These are phyloP conservation scores for Thecaphora frezii DNA, from an alignment of 1,284 basidiomycete species.

Conservation along the genomic window DNA sequence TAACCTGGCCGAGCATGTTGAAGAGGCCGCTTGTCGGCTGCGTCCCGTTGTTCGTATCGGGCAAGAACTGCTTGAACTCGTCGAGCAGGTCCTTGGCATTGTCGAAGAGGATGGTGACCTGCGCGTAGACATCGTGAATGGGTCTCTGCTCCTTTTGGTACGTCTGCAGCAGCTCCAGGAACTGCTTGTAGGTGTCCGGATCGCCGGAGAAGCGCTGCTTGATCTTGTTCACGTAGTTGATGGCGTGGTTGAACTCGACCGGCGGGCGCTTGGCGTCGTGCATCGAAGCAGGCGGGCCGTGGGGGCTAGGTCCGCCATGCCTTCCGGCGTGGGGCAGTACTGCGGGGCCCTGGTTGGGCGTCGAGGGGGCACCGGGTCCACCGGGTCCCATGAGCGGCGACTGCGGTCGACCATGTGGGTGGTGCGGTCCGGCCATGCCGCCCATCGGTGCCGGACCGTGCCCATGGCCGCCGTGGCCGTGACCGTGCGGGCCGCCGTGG, in stretches of 20 bases:
- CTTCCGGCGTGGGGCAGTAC: constrained; percentile 12
- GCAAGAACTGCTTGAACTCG: constrained; percentile 96
- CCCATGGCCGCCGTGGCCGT: constrained; percentile 11
- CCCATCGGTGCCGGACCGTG: constrained; percentile 26
- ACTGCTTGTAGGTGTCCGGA: constrained; percentile 94
- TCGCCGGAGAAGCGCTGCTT: constrained; percentile 90
- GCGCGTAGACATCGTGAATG: constrained; percentile 85
- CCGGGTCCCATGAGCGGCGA: constrained; percentile 34
- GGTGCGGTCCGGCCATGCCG: constrained; percentile 20
- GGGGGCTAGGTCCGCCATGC: constrained; percentile 12
- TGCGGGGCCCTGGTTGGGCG: constrained; percentile 7
- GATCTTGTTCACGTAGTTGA: constrained; percentile 98
- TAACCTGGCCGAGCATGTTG: constrained; percentile 60
- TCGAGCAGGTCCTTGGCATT: constrained; percentile 87
- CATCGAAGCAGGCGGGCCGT: constrained; percentile 13
- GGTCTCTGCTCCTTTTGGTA: constrained; percentile 93
- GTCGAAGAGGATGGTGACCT: constrained; percentile 89
- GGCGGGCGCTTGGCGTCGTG: constrained; percentile 59
- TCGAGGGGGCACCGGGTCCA: constrained; percentile 23
- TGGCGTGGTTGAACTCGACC: constrained; percentile 92
- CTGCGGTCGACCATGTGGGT: constrained; percentile 24
- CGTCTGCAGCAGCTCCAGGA: constrained; percentile 94
- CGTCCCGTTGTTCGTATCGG: constrained; percentile 64
- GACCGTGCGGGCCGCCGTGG: constrained; percentile 23
- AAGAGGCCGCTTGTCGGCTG: constrained; percentile 58